Percentiles rank a stretch among this genome's conserved stretches.
Conservation (phyloP, 352 stramenopile species). For the Phytopythium vexans region DNA sequence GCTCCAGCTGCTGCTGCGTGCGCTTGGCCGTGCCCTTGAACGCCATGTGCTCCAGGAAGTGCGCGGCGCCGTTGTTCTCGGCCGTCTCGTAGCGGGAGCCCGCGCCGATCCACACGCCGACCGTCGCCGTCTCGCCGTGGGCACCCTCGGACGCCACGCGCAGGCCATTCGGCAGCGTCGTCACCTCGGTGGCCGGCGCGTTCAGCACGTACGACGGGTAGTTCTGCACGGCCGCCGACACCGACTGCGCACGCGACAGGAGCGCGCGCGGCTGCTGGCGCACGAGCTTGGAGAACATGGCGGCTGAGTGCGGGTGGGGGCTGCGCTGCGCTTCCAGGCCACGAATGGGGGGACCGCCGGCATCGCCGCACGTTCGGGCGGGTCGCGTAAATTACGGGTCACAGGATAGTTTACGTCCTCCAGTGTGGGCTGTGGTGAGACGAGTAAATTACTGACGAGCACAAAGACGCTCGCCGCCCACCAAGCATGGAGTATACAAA, state of each 20-base stretch:
- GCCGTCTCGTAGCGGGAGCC: conserved; percentile 98
- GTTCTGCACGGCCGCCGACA: conserved; percentile 62
- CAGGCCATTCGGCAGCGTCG: conserved; percentile 94
- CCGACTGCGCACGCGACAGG: conserved; percentile 69
- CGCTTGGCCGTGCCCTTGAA: conserved; percentile 99
- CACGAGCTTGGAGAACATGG: conserved; percentile 73
- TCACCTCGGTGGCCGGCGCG: conserved; percentile 95
- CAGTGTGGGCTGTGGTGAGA: too few species aligned
- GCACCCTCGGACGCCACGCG: conserved; percentile 97
- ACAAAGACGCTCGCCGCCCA: conserved; percentile 14
- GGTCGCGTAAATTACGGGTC: conserved; percentile 16
- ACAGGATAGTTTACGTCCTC: conserved; percentile 6
- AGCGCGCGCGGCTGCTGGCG: conserved; percentile 32
- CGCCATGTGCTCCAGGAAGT: conserved; percentile 99
- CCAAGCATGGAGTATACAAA: conserved; percentile 9
- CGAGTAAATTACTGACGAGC: conserved; percentile 6
- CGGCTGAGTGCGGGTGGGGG: conserved; percentile 4
- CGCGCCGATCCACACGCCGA: conserved; percentile 97
- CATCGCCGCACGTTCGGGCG: conserved; percentile 15
- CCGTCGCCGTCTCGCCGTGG: conserved; percentile 97
- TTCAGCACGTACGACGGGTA: conserved; percentile 91
- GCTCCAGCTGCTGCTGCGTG: conserved; percentile 98
- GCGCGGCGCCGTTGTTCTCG: conserved; percentile 98
- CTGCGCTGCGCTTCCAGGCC: conserved; percentile 21
- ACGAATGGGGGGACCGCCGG: conserved; percentile 28